Evolutionary conservation across 805 yeast species (phyloP).

Genomic region (Barnettozyma sp.): DNA sequence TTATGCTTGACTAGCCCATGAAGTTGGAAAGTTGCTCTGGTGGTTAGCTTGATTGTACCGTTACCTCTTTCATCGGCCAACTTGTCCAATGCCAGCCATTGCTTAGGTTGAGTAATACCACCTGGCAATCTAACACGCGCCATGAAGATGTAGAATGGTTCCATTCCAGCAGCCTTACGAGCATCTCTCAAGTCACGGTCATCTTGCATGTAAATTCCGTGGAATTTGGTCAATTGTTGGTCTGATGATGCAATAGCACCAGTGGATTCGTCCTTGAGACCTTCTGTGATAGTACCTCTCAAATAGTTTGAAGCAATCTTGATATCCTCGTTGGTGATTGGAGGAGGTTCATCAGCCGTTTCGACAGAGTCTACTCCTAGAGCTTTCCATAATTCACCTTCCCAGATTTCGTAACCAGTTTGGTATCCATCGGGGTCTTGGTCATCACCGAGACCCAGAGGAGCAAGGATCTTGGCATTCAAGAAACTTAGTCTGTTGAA

Average conservation of each 20-base stretch:
- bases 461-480: constrained; percentile 68
- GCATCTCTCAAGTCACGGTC: constrained; percentile 94
- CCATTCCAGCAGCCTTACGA: constrained; percentile 85
- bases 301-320: constrained; percentile 79
- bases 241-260: constrained; percentile 89
- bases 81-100: constrained; percentile 82
- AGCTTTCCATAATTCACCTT: constrained; percentile 75
- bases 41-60: constrained; percentile 88
- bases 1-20: constrained; percentile 92
- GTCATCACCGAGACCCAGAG: constrained; percentile 89
- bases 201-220: constrained; percentile 97
- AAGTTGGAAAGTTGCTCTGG: constrained; percentile 94
- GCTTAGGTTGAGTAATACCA: constrained; percentile 79
- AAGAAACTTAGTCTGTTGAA: constrained; percentile 54
- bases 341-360: constrained; percentile 86
- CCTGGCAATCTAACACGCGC: constrained; percentile 94
- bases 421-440: constrained; percentile 95
- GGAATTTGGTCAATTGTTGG: constrained; percentile 94
- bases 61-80: constrained; percentile 80
- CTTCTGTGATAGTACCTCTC: constrained; percentile 91
- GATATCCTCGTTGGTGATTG: constrained; percentile 93
- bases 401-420: constrained; percentile 90
- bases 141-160: constrained; percentile 97
- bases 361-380: constrained; percentile 78
- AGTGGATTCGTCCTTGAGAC: constrained; percentile 70